Conservation (phyloP, 768 basidiomycete species). For the Phaffia australis region DNA sequence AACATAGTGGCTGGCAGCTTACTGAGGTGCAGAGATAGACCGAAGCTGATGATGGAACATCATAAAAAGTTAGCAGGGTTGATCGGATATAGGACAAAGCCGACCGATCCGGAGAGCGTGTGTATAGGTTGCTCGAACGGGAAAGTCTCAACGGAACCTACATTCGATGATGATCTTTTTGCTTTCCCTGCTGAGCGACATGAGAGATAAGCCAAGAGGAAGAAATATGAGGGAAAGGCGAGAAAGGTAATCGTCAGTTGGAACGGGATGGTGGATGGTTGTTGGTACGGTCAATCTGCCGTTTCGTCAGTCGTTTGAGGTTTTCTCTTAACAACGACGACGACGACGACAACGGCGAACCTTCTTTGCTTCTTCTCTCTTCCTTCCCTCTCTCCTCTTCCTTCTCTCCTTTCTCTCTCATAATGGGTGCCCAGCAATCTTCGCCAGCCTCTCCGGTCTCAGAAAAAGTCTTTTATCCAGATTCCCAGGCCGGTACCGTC, state of each 20-base stretch:
- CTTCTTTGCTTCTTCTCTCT: neutral
- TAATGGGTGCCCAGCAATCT: conserved; percentile 22
- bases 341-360: no score
- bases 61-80: neutral
- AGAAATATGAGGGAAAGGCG: neutral
- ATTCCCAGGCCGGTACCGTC: conserved; percentile 4
- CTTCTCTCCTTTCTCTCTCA: neutral
- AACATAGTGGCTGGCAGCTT: neutral
- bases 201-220: neutral
- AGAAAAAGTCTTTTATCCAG: conserved; percentile 22
- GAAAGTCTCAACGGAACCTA: neutral
- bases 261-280: no score
- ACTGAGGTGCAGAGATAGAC: conserved; percentile 19
- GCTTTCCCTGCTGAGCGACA: conserved; percentile 15
- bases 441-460: neutral
- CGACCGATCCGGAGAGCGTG: neutral
- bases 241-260: no score
- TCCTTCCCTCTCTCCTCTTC: neutral
- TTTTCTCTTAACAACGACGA: no score
- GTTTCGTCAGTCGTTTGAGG: no score
- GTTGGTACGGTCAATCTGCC: no score
- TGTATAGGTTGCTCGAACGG: neutral
- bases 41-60: conserved; percentile 3
- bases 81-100: neutral
- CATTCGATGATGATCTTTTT: conserved; percentile 21